These are phyloP conservation scores for Lavandula angustifolia DNA, from an alignment of 257 asterid genomes.

Conservation along the genomic window DNA sequence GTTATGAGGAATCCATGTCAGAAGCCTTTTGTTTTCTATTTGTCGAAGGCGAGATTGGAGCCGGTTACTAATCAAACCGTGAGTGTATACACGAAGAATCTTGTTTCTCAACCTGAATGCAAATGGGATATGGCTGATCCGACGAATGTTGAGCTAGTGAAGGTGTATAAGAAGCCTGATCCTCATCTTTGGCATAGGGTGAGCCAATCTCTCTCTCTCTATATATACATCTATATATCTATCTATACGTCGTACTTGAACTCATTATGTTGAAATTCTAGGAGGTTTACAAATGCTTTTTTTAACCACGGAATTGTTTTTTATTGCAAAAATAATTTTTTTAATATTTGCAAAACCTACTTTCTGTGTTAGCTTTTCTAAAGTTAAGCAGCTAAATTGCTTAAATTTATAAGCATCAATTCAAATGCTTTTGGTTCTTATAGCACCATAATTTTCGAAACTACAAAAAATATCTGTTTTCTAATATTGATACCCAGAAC, in stretches of 20 bases:
- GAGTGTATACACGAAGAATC: constrained; percentile 50
- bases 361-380: too few relatives aligned
- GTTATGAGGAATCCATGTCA: constrained; percentile 79
- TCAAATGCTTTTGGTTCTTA: too few relatives aligned
- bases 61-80: constrained; percentile 41
- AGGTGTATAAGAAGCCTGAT: constrained; percentile 65
- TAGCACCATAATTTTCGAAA: too few relatives aligned
- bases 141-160: constrained; percentile 42
- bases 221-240: not conserved
- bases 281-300: too few relatives aligned
- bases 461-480: not conserved
- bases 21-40: constrained; percentile 69
- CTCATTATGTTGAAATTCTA: not conserved
- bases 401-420: too few relatives aligned
- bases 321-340: too few relatives aligned
- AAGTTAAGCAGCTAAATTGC: too few relatives aligned
- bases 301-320: too few relatives aligned
- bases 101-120: constrained; percentile 55
- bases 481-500: not conserved
- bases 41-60: constrained; percentile 51
- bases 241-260: not conserved
- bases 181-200: constrained; percentile 78
- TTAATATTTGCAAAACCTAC: too few relatives aligned
- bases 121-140: constrained; percentile 72
- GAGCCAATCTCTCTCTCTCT: constrained; percentile 23